Evolutionary conservation across 257 asterid species (phyloP), one percentile per base, ranked within the genome.

Genomic region (Nicotiana knightiana): DNA sequence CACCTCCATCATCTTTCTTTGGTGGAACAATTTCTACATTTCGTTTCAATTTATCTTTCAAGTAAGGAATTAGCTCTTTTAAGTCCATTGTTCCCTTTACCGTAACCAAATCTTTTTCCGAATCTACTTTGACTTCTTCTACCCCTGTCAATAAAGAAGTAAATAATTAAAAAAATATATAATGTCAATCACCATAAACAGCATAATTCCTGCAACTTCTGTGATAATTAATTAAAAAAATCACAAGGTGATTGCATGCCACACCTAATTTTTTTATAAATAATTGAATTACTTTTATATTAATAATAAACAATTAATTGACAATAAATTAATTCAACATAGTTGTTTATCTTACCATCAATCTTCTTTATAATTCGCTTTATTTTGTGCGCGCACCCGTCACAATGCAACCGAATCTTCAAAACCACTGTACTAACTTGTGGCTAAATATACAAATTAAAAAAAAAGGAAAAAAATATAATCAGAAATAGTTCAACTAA

Each of bases 331-430:
- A 58, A 58, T 58, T 6, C 4, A n/a, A 58, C 16, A 79, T 6
- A 7, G 2, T 48, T 59, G 81, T 73, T 53, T 4, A 77, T 85
- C 92, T 84, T 65, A 94, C 98, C 98, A 79, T 91, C 92, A 58
- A 88, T 30, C n/a, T 93, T 88, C 85, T 90, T 91, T 80, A 95
- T 88, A 66, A 88, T 84, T 79, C 96, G 80, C 87, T 87, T 92
- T 59, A 95, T 93, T 85, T 95, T 95, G 53, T 87, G 88, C 5
- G 97, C 97, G 77, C 99, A 95, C 73, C 96, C 99, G 77, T 95
- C 97, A 67, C 99, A 95, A 88, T 95, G 99, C 58, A 95, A 87
- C 61, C 77, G 88, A 84, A 91, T 92, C 89, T 92, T 93, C 91
- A 95, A 85, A 67, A 85, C 88, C 85, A 92, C 96, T 8, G 93